Evolutionary conservation across 2,329 filamentous ascomycete genomes (phyloP).

Genomic region (Cryphonectria japonica): DNA sequence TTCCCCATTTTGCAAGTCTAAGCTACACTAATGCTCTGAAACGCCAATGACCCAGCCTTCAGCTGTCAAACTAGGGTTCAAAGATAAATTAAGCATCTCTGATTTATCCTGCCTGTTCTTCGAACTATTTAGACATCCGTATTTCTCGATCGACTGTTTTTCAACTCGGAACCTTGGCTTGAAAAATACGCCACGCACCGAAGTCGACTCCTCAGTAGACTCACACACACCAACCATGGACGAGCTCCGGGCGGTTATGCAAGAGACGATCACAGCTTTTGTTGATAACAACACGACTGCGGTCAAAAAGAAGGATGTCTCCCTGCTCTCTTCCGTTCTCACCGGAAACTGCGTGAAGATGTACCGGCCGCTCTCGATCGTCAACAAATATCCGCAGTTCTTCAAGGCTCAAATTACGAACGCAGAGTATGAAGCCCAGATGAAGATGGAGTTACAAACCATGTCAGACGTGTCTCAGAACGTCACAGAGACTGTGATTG

Average conservation of each 20-base stretch:
- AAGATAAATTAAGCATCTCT: too few relatives aligned
- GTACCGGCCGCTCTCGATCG: constrained; percentile 32
- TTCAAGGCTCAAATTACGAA: constrained; percentile 32
- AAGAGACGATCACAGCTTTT: constrained; percentile 22
- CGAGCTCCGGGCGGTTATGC: constrained; percentile 16
- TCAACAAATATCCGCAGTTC: constrained; percentile 32
- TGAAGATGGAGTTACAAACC: constrained; percentile 26
- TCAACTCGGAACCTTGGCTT: too few relatives aligned
- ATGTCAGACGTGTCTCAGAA: constrained; percentile 30
- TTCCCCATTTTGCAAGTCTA: too few relatives aligned
- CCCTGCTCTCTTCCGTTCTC: constrained; percentile 30
- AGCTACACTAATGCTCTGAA: too few relatives aligned
- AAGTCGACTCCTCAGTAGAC: not conserved
- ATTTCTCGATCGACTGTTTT: too few relatives aligned
- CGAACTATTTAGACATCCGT: too few relatives aligned
- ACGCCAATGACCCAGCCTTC: too few relatives aligned
- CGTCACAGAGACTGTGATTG: constrained; percentile 32
- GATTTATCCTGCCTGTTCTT: too few relatives aligned
- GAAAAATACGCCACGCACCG: not conserved
- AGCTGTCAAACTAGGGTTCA: too few relatives aligned
- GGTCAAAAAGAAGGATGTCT: constrained; percentile 29
- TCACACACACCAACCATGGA: constrained; percentile 11
- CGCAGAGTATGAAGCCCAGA: constrained; percentile 33
- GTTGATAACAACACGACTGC: constrained; percentile 32
- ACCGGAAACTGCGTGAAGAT: constrained; percentile 30